phyloP scores from a whole-genome alignment of 306 rosid species.

The Senna tora region DNA sequence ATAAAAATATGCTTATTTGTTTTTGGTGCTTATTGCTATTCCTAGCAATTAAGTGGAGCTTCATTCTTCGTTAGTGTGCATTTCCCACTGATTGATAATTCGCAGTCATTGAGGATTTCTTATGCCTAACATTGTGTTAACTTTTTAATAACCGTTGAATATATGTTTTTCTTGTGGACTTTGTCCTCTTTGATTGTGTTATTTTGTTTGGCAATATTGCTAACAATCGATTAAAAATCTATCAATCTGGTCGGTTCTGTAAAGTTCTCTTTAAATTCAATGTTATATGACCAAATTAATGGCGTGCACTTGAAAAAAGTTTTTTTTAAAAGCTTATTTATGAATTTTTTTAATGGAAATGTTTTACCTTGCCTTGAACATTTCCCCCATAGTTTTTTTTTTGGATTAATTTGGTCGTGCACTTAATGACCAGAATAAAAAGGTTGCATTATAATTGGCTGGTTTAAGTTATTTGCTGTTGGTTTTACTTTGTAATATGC shows the following conservation, averaged over 20 bases:
- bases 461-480: too few relatives aligned
- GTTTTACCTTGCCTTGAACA: neutral
- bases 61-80: neutral
- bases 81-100: neutral
- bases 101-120: neutral
- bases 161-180: neutral
- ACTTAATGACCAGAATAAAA: too few relatives aligned
- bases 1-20: neutral
- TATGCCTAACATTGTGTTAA: neutral
- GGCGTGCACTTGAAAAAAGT: neutral
- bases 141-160: neutral
- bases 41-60: neutral
- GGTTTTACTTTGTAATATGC: neutral
- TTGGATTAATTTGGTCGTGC: neutral
- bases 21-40: neutral
- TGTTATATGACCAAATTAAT: neutral
- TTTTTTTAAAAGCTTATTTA: neutral
- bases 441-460: too few relatives aligned
- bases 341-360: too few relatives aligned
- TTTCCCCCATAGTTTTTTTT: neutral
- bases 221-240: too few relatives aligned
- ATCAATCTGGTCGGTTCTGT: neutral
- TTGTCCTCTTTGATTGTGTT: neutral
- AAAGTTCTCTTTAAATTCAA: neutral
- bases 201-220: neutral